Evolutionary conservation across 805 yeast genomes (phyloP).

Genomic region (Lipomyces starkeyi): DNA sequence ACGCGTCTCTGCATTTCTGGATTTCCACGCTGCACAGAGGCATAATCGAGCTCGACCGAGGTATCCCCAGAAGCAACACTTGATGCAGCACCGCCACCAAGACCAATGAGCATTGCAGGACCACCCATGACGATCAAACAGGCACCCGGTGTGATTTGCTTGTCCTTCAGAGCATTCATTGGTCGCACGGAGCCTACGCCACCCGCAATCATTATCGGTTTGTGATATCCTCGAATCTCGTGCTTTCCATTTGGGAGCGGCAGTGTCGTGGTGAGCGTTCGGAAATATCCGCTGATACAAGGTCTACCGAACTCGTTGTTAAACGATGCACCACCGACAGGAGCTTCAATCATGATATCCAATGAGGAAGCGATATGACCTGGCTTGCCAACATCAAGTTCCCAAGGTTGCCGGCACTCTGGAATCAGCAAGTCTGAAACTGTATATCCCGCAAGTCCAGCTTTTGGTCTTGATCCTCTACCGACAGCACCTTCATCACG

Average conservation of each 20-base stretch:
- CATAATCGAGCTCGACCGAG: conserved; percentile 94
- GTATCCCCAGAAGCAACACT: conserved; percentile 96
- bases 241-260: conserved; percentile 62
- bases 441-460: conserved; percentile 92
- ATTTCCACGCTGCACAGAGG: conserved; percentile 98
- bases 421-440: conserved; percentile 93
- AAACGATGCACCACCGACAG: conserved; percentile 96
- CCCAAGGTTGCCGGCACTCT: conserved; percentile 91
- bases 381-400: conserved; percentile 86
- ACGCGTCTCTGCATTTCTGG: conserved; percentile 99
- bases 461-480: conserved; percentile 95
- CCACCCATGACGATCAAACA: conserved; percentile 95
- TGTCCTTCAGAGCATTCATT: conserved; percentile 84
- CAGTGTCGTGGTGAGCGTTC: conserved; percentile 88
- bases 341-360: conserved; percentile 96
- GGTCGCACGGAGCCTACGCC: conserved; percentile 98
- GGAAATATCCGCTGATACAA: conserved; percentile 92
- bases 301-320: conserved; percentile 99
- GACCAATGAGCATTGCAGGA: conserved; percentile 95
- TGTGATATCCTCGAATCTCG: conserved; percentile 94
- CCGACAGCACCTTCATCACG: conserved; percentile 99
- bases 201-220: conserved; percentile 99
- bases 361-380: conserved; percentile 88
- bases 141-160: conserved; percentile 89
- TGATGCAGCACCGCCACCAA: conserved; percentile 99